Percentiles rank a stretch among this genome's conserved stretches.
These are phyloP conservation scores for carrot (Daucus carota) DNA, from an alignment of 129 eudicot genomes.

Conservation along the genomic window DNA sequence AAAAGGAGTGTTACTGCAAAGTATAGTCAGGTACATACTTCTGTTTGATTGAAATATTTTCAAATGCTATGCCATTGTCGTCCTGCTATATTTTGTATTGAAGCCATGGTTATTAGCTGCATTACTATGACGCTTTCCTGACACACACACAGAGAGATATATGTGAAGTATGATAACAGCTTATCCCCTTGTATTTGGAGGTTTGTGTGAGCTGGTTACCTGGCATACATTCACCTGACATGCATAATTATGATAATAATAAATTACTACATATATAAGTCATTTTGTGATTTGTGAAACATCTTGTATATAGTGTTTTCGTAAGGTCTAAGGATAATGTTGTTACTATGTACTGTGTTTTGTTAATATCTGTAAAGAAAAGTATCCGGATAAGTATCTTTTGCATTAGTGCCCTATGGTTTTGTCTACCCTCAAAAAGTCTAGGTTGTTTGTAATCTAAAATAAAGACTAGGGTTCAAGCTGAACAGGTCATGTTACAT, in stretches of 20 bases:
- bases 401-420: background rate
- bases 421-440: background rate
- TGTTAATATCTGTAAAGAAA: background rate
- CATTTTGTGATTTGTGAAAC: background rate
- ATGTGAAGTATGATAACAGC: background rate
- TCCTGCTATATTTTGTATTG: background rate
- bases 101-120: background rate
- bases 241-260: background rate
- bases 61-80: background rate
- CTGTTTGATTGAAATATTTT: background rate
- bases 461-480: background rate
- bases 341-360: background rate
- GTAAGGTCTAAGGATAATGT: background rate
- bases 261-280: background rate
- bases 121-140: background rate
- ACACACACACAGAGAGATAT: background rate
- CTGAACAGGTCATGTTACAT: background rate
- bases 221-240: background rate
- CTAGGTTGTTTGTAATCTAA: background rate
- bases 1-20: conserved; percentile 91
- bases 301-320: background rate
- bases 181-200: background rate
- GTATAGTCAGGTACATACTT: conserved; percentile 63
- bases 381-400: background rate
- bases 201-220: background rate